Base-by-base conservation (phyloP, 345 rosid species). In the Lepidium sativum region DNA sequence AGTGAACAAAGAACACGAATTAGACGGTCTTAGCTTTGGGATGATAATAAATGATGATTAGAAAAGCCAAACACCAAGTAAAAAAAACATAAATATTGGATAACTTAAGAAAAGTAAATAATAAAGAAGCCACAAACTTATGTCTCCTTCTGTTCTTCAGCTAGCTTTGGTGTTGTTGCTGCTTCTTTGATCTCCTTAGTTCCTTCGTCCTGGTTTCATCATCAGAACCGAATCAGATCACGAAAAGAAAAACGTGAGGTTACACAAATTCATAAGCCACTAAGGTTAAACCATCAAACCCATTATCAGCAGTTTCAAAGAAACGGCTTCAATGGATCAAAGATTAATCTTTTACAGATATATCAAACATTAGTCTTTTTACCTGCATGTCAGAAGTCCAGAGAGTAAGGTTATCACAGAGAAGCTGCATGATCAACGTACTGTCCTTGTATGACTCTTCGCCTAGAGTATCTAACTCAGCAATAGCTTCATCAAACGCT, bases 331-430 rank as follows among this genome's bases (percentile, higher is more conserved):
- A 20, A 20, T 23, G 25, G 2, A 23, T 23, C 2, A 23, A 23
- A 2, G 25, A 23, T 25, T 25, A 0, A 25, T 4, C 29, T 25
- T 25, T 4, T 25, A 25, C 29, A 25, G 5, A 25, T 6, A 2
- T 25, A 25, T 25, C 0, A 25, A 25, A n/a, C n/a, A n/a, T n/a
- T n/a, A 25, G 29, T 4, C 5, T 25, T 6, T 25, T 4, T 86
- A 91, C 98, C 98, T 88, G 98, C 92, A 91, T 86, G 69, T 91
- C 95, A 37, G 98, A 91, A 39, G 98, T 91, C 98, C 96, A 88
- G 49, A 91, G 77, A 29, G 98, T 91, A 74, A 91, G 98, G 51
- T 91, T 91, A 67, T 91, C 98, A 17, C 96, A 92, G 17, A 91
- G 95, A 69, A 91, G 98, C 79, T 91, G 98, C 98, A 86, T 91